Evolutionary conservation across 805 yeast species (phyloP).

Genomic region (Ogataea zsoltii): DNA sequence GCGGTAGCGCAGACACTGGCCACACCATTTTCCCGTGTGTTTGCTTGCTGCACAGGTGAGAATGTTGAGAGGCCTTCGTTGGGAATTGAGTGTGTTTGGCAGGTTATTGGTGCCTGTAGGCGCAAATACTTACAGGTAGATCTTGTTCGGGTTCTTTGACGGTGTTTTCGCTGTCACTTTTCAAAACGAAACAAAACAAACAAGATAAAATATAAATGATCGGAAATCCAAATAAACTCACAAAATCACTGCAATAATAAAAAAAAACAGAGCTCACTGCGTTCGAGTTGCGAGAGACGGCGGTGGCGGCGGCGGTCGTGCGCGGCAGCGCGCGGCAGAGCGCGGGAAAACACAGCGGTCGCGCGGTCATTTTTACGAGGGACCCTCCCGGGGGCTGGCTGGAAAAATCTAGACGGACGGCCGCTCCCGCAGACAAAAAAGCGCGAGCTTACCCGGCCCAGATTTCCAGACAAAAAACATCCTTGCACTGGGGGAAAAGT

Average conservation of each 20-base stretch:
- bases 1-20: not conserved
- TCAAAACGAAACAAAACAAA: conserved; percentile 6
- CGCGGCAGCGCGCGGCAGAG: not conserved
- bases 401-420: not conserved
- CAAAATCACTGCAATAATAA: not conserved
- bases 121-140: conserved; percentile 4
- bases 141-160: conserved; percentile 6
- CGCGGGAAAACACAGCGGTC: not conserved
- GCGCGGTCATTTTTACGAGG: not conserved
- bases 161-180: conserved; percentile 2
- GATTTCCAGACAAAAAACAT: not conserved
- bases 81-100: conserved; percentile 1
- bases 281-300: not conserved
- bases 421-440: not conserved
- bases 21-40: conserved; percentile 2
- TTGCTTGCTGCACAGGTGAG: conserved; percentile 5
- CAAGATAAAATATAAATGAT: conserved; percentile 3
- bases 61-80: not conserved
- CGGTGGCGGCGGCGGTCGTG: not conserved
- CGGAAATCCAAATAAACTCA: conserved; percentile 9
- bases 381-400: not conserved
- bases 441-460: not conserved
- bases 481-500: not conserved
- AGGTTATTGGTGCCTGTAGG: not conserved
- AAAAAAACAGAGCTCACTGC: not conserved